A percentile compares a stretch with the other conserved stretches of the same genome.
phyloP scores from a whole-genome alignment of 306 rosid species.

The Sicyos edulis region DNA sequence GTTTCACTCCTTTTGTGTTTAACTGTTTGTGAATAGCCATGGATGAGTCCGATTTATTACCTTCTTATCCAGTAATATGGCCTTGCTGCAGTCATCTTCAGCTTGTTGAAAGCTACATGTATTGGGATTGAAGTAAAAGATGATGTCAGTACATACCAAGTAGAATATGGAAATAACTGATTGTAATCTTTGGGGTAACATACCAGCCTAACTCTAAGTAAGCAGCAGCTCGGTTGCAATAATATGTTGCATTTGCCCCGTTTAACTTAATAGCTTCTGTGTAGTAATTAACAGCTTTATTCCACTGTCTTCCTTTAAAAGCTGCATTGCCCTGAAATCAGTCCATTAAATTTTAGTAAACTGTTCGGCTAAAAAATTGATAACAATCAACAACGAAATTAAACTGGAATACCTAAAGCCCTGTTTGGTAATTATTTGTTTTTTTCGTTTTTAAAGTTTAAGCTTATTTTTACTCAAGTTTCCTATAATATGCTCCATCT shows the following conservation, averaged over 20 bases:
- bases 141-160: slow-evolving; percentile 16
- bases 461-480: no score
- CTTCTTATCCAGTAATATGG: slow-evolving; percentile 74
- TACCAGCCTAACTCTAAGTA: slow-evolving; percentile 77
- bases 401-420: not conserved
- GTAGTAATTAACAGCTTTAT: slow-evolving; percentile 65
- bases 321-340: slow-evolving; percentile 76
- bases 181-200: slow-evolving; percentile 19
- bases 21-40: not conserved
- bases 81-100: slow-evolving; percentile 76
- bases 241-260: slow-evolving; percentile 51
- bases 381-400: not conserved
- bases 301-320: slow-evolving; percentile 68
- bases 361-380: not conserved
- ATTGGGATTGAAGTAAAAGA: slow-evolving; percentile 12
- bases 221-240: slow-evolving; percentile 88
- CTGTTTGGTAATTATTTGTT: no score
- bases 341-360: not conserved
- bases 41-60: slow-evolving; percentile 26
- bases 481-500: no score
- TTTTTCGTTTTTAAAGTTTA: no score
- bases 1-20: not conserved
- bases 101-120: slow-evolving; percentile 82
- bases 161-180: slow-evolving; percentile 1
- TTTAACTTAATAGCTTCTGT: slow-evolving; percentile 66